A percentile compares a stretch with the other conserved stretches of the same genome.
phyloP scores from a whole-genome alignment of 495 filamentous ascomycete species.

The Ascobolus immersus region DNA sequence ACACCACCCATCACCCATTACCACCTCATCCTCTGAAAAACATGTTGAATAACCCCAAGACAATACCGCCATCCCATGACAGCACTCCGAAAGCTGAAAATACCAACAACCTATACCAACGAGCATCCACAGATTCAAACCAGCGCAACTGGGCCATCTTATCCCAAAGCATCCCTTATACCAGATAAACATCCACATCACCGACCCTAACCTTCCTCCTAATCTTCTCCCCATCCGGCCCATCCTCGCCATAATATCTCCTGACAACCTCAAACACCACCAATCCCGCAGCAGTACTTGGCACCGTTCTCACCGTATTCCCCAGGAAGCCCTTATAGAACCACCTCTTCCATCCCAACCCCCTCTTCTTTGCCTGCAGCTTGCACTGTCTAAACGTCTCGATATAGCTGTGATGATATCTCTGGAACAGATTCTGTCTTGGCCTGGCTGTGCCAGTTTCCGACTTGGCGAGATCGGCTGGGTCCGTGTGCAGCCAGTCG shows the following conservation, averaged over 20 bases:
- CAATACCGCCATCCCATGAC: no score
- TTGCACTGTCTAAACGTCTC: constrained; percentile 47
- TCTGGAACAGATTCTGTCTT: constrained; percentile 28
- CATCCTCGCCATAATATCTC: constrained; percentile 44
- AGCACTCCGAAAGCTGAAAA: no score
- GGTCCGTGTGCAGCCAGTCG: constrained; percentile 33
- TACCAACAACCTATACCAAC: no score
- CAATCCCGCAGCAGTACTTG: constrained; percentile 66
- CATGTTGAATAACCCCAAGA: no score
- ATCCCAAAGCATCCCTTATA: no score
- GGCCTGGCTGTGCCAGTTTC: constrained; percentile 13
- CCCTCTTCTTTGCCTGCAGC: constrained; percentile 33
- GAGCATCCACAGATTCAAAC: no score
- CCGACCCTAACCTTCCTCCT: constrained; percentile 8
- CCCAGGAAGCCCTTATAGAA: constrained; percentile 51
- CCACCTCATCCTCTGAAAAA: no score
- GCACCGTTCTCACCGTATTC: constrained; percentile 55
- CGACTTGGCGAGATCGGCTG: constrained; percentile 24
- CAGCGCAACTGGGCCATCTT: no score
- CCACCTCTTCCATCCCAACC: constrained; percentile 44
- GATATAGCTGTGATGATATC: constrained; percentile 51
- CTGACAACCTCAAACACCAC: constrained; percentile 76
- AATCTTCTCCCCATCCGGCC: constrained; percentile 27
- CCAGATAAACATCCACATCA: no score
- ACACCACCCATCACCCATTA: no score